Percentiles rank a stretch among this genome's conserved stretches.
These are phyloP conservation scores for Emmonsiellopsis sp. DNA, from an alignment of 2,329 filamentous ascomycete genomes.

Conservation along the genomic window DNA sequence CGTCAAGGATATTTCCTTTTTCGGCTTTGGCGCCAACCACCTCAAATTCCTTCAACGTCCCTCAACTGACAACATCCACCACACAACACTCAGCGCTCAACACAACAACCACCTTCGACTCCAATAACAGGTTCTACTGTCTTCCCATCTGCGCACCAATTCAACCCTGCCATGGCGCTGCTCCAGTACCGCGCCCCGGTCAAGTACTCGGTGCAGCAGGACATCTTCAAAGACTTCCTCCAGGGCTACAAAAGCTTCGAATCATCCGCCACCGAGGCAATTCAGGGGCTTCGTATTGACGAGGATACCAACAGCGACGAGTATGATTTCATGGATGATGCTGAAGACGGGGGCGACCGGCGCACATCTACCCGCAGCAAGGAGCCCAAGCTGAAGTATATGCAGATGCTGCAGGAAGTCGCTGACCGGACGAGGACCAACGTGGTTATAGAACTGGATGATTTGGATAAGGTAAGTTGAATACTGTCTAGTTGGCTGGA, in stretches of 20 bases:
- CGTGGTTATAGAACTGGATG: conserved; percentile 80
- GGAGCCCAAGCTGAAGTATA: conserved; percentile 73
- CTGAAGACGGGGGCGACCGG: conserved; percentile 44
- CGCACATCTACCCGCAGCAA: conserved; percentile 40
- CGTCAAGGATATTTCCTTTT: neutral
- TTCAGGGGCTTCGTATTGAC: conserved; percentile 77
- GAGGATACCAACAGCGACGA: conserved; percentile 82
- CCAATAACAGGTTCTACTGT: neutral
- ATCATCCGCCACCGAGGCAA: conserved; percentile 66
- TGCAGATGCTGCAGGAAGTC: conserved; percentile 75
- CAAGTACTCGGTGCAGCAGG: conserved; percentile 78
- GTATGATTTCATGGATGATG: conserved; percentile 85
- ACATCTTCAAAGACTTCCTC: conserved; percentile 76
- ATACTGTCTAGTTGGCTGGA: neutral
- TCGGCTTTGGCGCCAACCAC: neutral
- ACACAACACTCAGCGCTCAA: neutral
- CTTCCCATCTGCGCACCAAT: neutral
- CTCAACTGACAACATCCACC: neutral
- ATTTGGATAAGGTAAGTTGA: conserved; percentile 59
- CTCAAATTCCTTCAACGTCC: neutral
- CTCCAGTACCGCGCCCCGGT: conserved; percentile 69
- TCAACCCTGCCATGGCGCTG: conserved; percentile 64
- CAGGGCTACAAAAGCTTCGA: conserved; percentile 71
- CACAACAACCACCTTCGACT: neutral
- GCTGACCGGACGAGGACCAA: conserved; percentile 71